Percentiles rank a stretch among this genome's conserved stretches.
Conservation (phyloP, 2,329 filamentous ascomycete species). For the Aspergillus floridensis region DNA sequence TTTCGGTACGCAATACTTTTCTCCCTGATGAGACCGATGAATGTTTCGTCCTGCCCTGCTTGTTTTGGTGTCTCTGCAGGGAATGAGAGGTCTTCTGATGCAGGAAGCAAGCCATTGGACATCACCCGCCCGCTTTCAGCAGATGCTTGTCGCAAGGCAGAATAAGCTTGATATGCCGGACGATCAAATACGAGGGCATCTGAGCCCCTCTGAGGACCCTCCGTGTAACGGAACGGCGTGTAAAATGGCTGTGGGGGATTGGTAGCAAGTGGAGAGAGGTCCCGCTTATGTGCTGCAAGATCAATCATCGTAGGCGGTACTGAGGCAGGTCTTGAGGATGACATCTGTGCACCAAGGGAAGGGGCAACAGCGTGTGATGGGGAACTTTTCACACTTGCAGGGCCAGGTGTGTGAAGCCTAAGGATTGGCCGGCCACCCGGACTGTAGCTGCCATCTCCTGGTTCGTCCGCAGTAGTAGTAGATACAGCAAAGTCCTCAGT, state of each 20-base stretch:
- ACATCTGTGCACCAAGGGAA: constrained; percentile 6
- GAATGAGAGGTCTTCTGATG: constrained; percentile 16
- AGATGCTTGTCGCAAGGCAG: constrained; percentile 45
- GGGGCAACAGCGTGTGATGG: constrained; percentile 23
- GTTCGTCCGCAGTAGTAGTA: constrained; percentile 15
- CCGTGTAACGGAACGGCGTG: constrained; percentile 46
- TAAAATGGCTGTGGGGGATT: constrained; percentile 44
- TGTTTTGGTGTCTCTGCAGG: constrained; percentile 22
- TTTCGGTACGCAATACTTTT: constrained; percentile 44
- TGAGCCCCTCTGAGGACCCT: constrained; percentile 42
- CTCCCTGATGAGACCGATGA: constrained; percentile 47
- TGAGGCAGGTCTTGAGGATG: constrained; percentile 23
- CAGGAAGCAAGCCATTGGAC: constrained; percentile 31
- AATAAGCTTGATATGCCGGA: constrained; percentile 49
- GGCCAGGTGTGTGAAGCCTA: constrained; percentile 22
- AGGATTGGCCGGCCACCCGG: constrained; percentile 54
- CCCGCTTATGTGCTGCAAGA: constrained; percentile 19
- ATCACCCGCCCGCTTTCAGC: constrained; percentile 45
- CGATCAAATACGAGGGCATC: constrained; percentile 39
- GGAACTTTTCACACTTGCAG: constrained; percentile 24
- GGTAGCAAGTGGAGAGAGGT: constrained; percentile 30
- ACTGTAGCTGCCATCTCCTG: constrained; percentile 46
- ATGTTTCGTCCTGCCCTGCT: constrained; percentile 44
- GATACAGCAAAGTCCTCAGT: constrained; percentile 20
- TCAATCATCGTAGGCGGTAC: constrained; percentile 25